phyloP scores from a whole-genome alignment of 257 asterid species.

The Lithospermum erythrorhizon region DNA sequence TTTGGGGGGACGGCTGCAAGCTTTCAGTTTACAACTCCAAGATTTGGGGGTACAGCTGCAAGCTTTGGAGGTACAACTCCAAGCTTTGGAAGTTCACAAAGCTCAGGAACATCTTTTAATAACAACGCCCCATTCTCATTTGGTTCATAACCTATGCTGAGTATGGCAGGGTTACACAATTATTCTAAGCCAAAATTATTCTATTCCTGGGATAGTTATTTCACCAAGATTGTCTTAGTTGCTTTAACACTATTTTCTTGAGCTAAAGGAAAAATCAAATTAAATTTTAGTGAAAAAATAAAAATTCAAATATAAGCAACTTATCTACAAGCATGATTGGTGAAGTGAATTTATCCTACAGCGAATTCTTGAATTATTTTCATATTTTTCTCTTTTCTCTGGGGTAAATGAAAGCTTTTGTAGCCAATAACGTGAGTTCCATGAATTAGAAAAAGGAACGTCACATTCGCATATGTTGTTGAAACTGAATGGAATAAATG shows the following conservation, averaged over 20 bases:
- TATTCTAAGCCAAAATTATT: too few species aligned
- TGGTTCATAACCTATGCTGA: constrained; percentile 10
- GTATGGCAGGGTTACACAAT: too few species aligned
- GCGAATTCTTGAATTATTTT: not conserved
- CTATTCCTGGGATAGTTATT: too few species aligned
- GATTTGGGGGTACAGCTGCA: too few species aligned
- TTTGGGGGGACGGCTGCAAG: too few species aligned
- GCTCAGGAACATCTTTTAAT: constrained; percentile 15
- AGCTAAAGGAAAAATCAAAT: too few species aligned
- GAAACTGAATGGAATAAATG: not conserved
- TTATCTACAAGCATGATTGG: not conserved
- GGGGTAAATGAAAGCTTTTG: not conserved
- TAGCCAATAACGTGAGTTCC: not conserved
- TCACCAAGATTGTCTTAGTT: not conserved
- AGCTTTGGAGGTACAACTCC: too few species aligned
- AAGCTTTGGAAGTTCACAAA: constrained; percentile 10
- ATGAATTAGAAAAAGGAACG: not conserved
- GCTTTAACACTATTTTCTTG: not conserved
- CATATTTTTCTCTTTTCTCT: not conserved
- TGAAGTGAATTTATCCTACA: not conserved
- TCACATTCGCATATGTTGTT: not conserved
- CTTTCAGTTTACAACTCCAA: too few species aligned
- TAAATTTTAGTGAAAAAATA: too few species aligned
- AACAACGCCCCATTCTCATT: constrained; percentile 24
- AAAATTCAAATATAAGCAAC: too few species aligned